Evolutionary conservation across 805 yeast genomes (phyloP).

Genomic region (Myxozyma kluyveri): DNA sequence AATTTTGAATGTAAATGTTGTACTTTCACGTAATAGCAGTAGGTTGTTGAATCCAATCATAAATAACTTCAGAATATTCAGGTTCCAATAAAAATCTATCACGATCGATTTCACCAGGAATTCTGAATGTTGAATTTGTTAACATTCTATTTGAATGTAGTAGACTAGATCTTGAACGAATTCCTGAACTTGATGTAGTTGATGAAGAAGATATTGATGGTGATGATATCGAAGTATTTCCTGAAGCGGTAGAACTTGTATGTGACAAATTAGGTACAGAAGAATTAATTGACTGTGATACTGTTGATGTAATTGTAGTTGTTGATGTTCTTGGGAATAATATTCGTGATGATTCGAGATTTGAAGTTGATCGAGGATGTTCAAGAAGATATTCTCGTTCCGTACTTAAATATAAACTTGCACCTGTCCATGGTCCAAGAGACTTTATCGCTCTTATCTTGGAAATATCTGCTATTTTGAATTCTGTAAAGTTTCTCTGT

Average conservation of each 20-base stretch:
- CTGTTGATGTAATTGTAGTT: conserved; percentile 4
- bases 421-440: conserved; percentile 28
- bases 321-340: conserved; percentile 1
- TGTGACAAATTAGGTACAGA: too few species aligned
- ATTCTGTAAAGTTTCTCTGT: conserved; percentile 2
- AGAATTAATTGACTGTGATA: too few species aligned
- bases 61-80: conserved; percentile 11
- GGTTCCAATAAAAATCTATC: conserved; percentile 16
- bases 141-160: not conserved
- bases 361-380: not conserved
- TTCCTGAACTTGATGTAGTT: not conserved
- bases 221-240: too few species aligned
- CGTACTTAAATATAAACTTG: conserved; percentile 20
- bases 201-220: not conserved
- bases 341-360: not conserved
- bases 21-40: not conserved
- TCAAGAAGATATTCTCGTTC: conserved; percentile 14
- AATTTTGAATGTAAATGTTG: too few species aligned
- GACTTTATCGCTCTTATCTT: conserved; percentile 6
- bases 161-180: too few species aligned
- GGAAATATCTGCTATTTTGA: not conserved
- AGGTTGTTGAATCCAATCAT: conserved; percentile 32
- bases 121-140: conserved; percentile 4
- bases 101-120: conserved; percentile 26
- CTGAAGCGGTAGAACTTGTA: too few species aligned